A percentile compares a stretch with the other conserved stretches of the same genome.
These are phyloP conservation scores for Cinnamomum chago DNA, from an alignment of 164 flowering plant species.

Conservation along the genomic window DNA sequence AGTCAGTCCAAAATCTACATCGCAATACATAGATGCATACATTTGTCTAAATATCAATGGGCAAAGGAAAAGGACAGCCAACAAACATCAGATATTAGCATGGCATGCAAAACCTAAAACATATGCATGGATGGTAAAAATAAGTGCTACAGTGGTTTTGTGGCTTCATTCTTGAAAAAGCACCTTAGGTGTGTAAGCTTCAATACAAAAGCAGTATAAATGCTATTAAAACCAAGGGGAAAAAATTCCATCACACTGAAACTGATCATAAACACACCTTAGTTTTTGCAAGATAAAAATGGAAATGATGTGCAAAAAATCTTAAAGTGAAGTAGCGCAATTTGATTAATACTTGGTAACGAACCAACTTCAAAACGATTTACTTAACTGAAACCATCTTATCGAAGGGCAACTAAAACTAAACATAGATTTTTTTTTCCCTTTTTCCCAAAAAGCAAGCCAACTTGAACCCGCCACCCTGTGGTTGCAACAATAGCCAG, in stretches of 20 bases:
- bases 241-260: too few species aligned
- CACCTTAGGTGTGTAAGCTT: neutral
- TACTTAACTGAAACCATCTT: neutral
- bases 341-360: neutral
- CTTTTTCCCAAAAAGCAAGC: too few species aligned
- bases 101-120: neutral
- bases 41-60: neutral
- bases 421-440: too few species aligned
- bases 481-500: too few species aligned
- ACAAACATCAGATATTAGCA: neutral
- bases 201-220: neutral
- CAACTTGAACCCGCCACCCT: too few species aligned
- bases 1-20: slow-evolving; percentile 10
- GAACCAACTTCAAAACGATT: neutral
- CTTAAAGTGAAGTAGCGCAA: too few species aligned
- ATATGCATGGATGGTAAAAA: neutral
- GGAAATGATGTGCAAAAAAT: neutral
- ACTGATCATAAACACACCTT: too few species aligned
- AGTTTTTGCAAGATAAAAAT: neutral
- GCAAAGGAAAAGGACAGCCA: neutral
- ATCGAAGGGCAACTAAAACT: too few species aligned
- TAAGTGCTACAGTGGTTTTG: neutral
- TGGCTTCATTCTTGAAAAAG: neutral
- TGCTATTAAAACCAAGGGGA: neutral
- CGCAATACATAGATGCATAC: neutral